Conservation (phyloP, 2,329 filamentous ascomycete species). For the Microcyclospora pomicola region DNA sequence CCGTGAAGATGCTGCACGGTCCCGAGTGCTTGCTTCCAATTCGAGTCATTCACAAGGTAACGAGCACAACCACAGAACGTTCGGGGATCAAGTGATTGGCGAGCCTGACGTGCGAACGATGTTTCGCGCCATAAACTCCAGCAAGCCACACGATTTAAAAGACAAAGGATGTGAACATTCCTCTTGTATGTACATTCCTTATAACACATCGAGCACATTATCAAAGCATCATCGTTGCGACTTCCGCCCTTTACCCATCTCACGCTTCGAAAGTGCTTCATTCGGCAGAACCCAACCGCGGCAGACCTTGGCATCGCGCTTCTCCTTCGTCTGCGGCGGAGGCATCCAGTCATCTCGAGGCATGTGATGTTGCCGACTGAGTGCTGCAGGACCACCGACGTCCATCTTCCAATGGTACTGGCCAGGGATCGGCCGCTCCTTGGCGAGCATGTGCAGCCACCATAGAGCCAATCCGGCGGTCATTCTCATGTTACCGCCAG, state of each 20-base stretch:
- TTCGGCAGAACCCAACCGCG: slow-evolving; percentile 66
- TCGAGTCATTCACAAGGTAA: too few relatives aligned
- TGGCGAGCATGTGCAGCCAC: slow-evolving; percentile 61
- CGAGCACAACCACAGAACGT: too few relatives aligned
- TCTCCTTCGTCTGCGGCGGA: slow-evolving; percentile 59
- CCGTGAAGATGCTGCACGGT: too few relatives aligned
- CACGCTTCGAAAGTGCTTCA: slow-evolving; percentile 56
- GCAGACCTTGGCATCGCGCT: slow-evolving; percentile 58
- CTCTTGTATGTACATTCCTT: too few relatives aligned
- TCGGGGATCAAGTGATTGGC: too few relatives aligned
- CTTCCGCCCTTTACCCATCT: slow-evolving; percentile 46
- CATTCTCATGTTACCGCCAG: slow-evolving; percentile 36
- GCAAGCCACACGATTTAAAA: neutral
- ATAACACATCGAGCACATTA: neutral
- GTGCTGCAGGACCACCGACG: slow-evolving; percentile 60
- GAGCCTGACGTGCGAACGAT: too few relatives aligned
- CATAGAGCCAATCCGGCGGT: slow-evolving; percentile 64
- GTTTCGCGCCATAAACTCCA: too few relatives aligned
- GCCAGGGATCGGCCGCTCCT: slow-evolving; percentile 44
- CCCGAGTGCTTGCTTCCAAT: too few relatives aligned
- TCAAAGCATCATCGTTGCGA: slow-evolving; percentile 1
- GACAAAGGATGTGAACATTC: too few relatives aligned
- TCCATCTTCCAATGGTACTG: slow-evolving; percentile 53
- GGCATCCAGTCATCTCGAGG: slow-evolving; percentile 59
- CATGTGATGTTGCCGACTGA: slow-evolving; percentile 55